Percentiles rank a stretch among this genome's conserved stretches.
phyloP scores from a whole-genome alignment of 495 filamentous ascomycete genomes.

The Trichocladium antarcticum region DNA sequence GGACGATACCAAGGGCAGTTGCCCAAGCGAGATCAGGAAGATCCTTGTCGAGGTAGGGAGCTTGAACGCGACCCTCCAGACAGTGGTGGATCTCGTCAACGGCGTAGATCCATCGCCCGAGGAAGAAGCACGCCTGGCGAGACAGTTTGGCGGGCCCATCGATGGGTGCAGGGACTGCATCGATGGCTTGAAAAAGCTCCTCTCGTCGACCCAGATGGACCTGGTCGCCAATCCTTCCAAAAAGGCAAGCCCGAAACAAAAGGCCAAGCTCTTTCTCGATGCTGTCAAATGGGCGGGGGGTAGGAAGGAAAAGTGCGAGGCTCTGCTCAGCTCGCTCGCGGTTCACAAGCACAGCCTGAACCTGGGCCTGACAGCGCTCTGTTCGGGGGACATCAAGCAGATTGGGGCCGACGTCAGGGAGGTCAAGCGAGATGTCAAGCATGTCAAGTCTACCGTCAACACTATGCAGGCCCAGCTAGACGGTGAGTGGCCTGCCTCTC shows the following conservation, averaged over 20 bases:
- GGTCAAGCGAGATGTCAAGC: not conserved
- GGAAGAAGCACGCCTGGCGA: not conserved
- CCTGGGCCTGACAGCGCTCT: not conserved
- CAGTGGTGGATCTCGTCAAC: not conserved
- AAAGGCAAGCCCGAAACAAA: not conserved
- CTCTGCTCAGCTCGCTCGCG: constrained; percentile 14
- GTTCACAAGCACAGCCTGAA: constrained; percentile 17
- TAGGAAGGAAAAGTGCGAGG: constrained; percentile 15
- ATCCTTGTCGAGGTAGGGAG: constrained; percentile 2
- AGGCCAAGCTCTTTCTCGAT: not conserved
- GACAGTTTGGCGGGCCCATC: not conserved
- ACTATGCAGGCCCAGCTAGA: not conserved
- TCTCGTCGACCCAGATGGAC: not conserved
- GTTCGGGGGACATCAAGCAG: not conserved
- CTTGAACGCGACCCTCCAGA: not conserved
- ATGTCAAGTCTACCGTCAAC: not conserved
- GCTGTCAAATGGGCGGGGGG: constrained; percentile 16
- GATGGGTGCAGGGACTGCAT: not conserved
- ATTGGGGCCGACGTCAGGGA: not conserved
- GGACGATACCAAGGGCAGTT: not conserved
- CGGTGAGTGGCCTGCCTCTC: not conserved
- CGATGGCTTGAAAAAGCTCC: not conserved
- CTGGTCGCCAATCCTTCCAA: not conserved
- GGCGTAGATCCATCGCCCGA: not conserved
- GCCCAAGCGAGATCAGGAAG: not conserved